Evolutionary conservation across 441 rosid species (phyloP), one percentile per base, ranked within the genome.

Genomic region (Hypseocharis bilobata): DNA sequence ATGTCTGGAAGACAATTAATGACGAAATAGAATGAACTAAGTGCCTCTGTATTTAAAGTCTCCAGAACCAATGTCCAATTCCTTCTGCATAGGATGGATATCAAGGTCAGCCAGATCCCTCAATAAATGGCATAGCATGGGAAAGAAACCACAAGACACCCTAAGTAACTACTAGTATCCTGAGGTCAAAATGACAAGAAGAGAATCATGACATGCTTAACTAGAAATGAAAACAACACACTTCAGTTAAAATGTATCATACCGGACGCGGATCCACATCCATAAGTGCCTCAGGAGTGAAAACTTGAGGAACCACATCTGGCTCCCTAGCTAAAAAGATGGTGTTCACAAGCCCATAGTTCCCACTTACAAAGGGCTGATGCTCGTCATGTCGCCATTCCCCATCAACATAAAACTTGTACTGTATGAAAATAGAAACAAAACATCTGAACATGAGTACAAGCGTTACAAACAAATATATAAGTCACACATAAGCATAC

Each of bases 341-440:
- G 51, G 84, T 85, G 76, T 92, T 92, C 72, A 89, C 86, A 56
- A 78, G 60, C 57, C 94, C 98, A 72, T 75, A 87, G 67, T 73
- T 74, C 60, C 88, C 84, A 20, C 55, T 80, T 60, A 84, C 86
- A 75, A 68, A 74, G 16, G 84, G 81, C 73, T 83, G 86, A 54
- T 73, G 84, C 73, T 88, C 86, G 76, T 84, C 91, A 16, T 86
- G 83, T 71, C 82, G 77, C 91, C 86, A 82, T 64, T 81, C 82
- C 63, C 78, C 91, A 81, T 86, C 91, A 60, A 86, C 86, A 78
- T 36, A 76, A 75, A 86, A 86, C 74, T 86, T 86, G 68, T 70
- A 86, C 98, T 92, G 88, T 81, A 74, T 36, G 61, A 16, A 67
- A 61, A 76, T n/a, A 20, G 11, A 47, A 22, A 54, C 56, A 70